Conservation (phyloP, 75 land plant species). For the Cryptomeria japonica region DNA sequence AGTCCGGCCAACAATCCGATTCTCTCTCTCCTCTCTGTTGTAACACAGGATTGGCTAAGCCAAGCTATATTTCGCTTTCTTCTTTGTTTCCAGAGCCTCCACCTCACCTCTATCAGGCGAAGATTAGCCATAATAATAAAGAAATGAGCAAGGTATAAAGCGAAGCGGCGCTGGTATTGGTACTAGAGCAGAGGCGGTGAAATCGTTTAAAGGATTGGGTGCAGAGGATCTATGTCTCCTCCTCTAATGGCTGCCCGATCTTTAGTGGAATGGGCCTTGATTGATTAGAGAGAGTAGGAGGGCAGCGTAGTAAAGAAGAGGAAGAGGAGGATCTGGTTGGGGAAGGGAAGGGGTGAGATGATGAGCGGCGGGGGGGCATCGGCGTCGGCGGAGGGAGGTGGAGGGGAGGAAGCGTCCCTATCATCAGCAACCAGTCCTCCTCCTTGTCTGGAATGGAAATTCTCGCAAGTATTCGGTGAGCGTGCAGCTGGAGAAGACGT, state of each 20-base stretch:
- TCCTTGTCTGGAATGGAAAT: constrained; percentile 66
- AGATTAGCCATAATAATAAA: background rate
- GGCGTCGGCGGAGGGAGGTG: constrained; percentile 9
- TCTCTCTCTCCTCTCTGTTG: no score
- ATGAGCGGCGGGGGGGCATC: background rate
- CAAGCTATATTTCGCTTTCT: background rate
- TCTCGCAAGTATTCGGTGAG: constrained; percentile 80
- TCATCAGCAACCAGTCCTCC: constrained; percentile 19
- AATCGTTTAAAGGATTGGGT: background rate
- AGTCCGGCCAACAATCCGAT: no score
- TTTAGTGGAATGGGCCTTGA: background rate
- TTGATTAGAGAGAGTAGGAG: background rate
- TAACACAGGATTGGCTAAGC: no score
- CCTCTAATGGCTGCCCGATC: background rate
- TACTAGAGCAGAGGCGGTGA: background rate
- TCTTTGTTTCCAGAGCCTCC: background rate
- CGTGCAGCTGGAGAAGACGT: constrained; percentile 74
- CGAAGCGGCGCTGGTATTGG: background rate
- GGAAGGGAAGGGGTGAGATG: background rate
- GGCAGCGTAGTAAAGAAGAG: background rate
- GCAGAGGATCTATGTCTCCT: background rate
- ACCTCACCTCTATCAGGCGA: background rate
- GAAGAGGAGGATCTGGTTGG: background rate
- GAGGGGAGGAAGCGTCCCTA: constrained; percentile 21
- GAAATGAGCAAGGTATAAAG: background rate